Evolutionary conservation across 2,329 filamentous ascomycete species (phyloP).

Genomic region (Sarocladium kiliense): DNA sequence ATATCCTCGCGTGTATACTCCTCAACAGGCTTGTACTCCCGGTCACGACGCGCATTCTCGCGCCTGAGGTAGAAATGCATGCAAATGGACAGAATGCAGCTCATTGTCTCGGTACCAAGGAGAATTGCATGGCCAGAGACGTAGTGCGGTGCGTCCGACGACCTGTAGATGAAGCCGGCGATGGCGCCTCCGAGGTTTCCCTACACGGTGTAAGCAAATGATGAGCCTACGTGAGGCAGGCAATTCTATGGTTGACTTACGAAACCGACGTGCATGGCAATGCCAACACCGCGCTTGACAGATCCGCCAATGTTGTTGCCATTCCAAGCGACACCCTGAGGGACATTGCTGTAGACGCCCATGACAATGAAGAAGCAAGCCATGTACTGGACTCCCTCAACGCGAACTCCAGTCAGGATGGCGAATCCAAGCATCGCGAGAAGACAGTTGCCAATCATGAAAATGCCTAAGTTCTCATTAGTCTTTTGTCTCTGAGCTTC

Average conservation of each 20-base stretch:
- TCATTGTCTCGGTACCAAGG: conserved; percentile 49
- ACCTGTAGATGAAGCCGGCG: conserved; percentile 28
- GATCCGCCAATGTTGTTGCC: conserved; percentile 53
- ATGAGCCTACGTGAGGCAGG: too few species aligned
- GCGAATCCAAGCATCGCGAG: conserved; percentile 27
- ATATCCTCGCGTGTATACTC: conserved; percentile 51
- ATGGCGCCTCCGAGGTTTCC: conserved; percentile 31
- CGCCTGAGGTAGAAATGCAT: conserved; percentile 54
- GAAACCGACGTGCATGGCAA: conserved; percentile 49
- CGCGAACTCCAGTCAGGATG: conserved; percentile 25
- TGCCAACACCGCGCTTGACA: conserved; percentile 49
- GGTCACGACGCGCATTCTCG: conserved; percentile 52
- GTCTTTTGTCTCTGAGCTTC: too few species aligned
- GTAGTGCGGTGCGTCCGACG: conserved; percentile 46
- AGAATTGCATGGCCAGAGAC: conserved; percentile 55
- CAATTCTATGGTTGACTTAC: too few species aligned
- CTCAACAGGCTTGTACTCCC: conserved; percentile 37
- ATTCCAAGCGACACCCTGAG: conserved; percentile 53
- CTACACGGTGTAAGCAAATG: too few species aligned
- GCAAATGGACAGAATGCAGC: conserved; percentile 41
- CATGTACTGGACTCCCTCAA: conserved; percentile 39
- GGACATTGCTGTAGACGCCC: conserved; percentile 47
- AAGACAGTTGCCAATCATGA: conserved; percentile 31
- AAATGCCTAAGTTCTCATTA: conserved; percentile 21
- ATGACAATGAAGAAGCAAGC: conserved; percentile 38